Base-by-base conservation (phyloP, 2,329 filamentous ascomycete species). In the Diaporthe sp. region DNA sequence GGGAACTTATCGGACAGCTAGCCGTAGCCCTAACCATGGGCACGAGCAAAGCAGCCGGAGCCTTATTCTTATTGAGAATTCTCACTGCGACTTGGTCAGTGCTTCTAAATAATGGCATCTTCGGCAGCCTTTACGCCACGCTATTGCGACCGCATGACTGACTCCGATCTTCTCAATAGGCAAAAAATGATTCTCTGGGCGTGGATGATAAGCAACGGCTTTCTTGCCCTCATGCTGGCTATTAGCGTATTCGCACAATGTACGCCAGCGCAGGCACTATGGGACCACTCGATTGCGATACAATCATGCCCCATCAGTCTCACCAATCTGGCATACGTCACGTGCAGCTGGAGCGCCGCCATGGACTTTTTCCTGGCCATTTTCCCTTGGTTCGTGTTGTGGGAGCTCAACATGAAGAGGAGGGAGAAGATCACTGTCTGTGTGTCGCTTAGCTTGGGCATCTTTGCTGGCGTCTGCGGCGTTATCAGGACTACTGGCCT, bases 371-470 rank as follows among this genome's bases (percentile, higher is more conserved):
- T 71, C 17, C 68, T 71, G 20, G 68, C 68, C 31, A 34, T 71
- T 6, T 71, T 71, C 39, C 68, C 68, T 13, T 71, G 68, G 68
- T 71, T 58, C 22, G 28, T 71, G 51, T 34, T 71, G 31, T 71
- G 68, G 68, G 22, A 71, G 6, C 68, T 71, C 68, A 71, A 71
- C 37, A 71, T 71, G 68, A 71, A 71, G n/a, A 55, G 53, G 42
- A 58, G 44, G 55, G 53, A 71, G 25, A 71, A 71, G 51, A 71
- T 71, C 53, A 71, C 68, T 47, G 55, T 71, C 25, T 71, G 68
- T 49, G 1, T 58, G 37, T 58, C 68, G 10, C 55, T 71, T 31
- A 71, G 68, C n/a, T 10, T 71, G 39, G 68, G 68, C 3, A 20
- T 71, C 53, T 71, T 71, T 71, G 68, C 68, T 47, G 68, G 68